Conservation (phyloP, 345 rosid genomes). For the Heritiera littoralis region DNA sequence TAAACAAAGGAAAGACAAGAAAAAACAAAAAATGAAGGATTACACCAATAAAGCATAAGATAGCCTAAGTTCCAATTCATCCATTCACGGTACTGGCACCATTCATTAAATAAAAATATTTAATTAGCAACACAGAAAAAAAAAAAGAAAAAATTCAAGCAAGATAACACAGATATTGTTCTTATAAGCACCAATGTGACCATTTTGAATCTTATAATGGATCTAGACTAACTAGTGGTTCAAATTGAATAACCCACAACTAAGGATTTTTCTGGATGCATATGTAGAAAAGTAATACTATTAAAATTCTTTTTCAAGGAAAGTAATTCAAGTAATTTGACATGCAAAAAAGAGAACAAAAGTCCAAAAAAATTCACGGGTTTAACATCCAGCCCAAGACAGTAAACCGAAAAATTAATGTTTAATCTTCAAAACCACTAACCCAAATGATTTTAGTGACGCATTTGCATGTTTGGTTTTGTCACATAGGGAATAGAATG, state of each 20-base stretch:
- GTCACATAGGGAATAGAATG: background rate
- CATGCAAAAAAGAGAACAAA: background rate
- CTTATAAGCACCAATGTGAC: background rate
- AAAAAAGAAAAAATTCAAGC: no score
- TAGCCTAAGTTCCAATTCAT: background rate
- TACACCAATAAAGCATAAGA: background rate
- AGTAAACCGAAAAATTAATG: background rate
- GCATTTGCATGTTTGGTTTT: background rate
- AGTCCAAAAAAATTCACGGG: background rate
- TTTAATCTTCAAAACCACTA: background rate
- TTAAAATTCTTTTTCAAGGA: background rate
- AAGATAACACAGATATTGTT: background rate
- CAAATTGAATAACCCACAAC: background rate
- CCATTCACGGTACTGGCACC: background rate
- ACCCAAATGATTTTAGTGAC: background rate
- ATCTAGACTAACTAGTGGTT: background rate
- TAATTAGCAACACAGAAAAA: background rate
- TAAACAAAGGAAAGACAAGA: background rate
- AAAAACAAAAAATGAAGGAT: background rate
- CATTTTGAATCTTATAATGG: background rate
- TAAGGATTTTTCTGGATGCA: background rate
- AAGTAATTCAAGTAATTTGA: background rate
- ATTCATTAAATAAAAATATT: no score
- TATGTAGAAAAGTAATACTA: background rate
- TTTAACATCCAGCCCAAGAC: background rate